These are phyloP conservation scores for Apiospora sp. DNA, from an alignment of 2,329 filamentous ascomycete species.

Conservation along the genomic window DNA sequence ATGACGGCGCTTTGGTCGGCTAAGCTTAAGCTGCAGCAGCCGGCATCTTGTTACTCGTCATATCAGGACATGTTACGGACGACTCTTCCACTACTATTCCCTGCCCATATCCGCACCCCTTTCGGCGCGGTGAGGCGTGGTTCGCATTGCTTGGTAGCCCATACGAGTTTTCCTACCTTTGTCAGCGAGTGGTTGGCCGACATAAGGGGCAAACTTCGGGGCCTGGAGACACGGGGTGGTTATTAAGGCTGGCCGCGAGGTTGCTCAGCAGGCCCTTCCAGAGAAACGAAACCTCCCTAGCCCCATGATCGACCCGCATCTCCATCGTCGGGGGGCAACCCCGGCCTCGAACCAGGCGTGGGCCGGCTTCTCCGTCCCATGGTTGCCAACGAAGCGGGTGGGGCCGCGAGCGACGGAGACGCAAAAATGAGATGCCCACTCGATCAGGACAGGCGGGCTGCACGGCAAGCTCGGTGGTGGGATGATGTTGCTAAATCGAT, in stretches of 20 bases:
- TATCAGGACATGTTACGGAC: too few species aligned
- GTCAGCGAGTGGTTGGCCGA: too few species aligned
- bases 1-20: too few species aligned
- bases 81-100: too few species aligned
- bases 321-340: constrained; percentile 5
- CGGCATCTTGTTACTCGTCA: too few species aligned
- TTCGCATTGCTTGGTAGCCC: background rate
- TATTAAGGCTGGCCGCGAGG: background rate
- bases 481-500: background rate
- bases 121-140: background rate
- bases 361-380: constrained; percentile 17
- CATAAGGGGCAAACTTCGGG: background rate
- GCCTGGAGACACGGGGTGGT: constrained; percentile 1
- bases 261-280: constrained; percentile 23
- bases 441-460: constrained; percentile 26
- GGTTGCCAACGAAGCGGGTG: constrained; percentile 21
- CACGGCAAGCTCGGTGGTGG: background rate
- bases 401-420: constrained; percentile 28
- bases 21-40: too few species aligned
- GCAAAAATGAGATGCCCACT: constrained; percentile 26
- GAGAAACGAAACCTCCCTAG: constrained; percentile 23
- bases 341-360: constrained; percentile 21
- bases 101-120: background rate
- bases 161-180: background rate
- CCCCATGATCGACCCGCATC: constrained; percentile 18